phyloP scores from a whole-genome alignment of 805 yeast species.

The Saccharomycopsis microspora region DNA sequence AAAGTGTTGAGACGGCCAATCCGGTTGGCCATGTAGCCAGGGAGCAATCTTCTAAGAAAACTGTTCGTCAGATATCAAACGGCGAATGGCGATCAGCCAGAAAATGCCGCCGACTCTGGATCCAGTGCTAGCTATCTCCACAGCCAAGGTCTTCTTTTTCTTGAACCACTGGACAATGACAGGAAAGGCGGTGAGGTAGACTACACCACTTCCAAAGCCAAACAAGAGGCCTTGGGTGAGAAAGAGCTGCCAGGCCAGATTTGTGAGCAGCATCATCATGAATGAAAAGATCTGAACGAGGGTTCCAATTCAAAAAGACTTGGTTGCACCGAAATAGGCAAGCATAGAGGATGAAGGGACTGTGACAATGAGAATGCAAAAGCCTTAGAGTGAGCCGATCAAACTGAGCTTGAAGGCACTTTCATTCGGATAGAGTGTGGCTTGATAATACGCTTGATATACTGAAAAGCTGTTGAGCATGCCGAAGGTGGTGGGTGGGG shows the following conservation, averaged over 20 bases:
- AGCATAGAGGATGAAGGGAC: conserved; percentile 33
- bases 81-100: conserved; percentile 32
- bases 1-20: conserved; percentile 35
- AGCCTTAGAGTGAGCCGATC: conserved; percentile 43
- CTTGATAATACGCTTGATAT: conserved; percentile 39
- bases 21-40: conserved; percentile 36
- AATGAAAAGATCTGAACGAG: conserved; percentile 31
- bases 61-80: conserved; percentile 30
- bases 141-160: conserved; percentile 32
- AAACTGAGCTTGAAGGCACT: conserved; percentile 36
- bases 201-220: conserved; percentile 36
- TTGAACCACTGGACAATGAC: conserved; percentile 40
- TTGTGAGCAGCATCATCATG: conserved; percentile 35
- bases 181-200: conserved; percentile 33
- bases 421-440: conserved; percentile 29
- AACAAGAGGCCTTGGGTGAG: conserved; percentile 40
- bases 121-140: conserved; percentile 38
- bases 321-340: conserved; percentile 31
- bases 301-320: conserved; percentile 31
- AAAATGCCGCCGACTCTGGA: conserved; percentile 42
- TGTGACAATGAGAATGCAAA: conserved; percentile 35
- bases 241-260: conserved; percentile 37
- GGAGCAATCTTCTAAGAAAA: conserved; percentile 36
- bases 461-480: conserved; percentile 48
- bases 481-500: conserved; percentile 44